Base-by-base conservation (phyloP, 2,329 filamentous ascomycete species). In the Colletotrichum kahawae region DNA sequence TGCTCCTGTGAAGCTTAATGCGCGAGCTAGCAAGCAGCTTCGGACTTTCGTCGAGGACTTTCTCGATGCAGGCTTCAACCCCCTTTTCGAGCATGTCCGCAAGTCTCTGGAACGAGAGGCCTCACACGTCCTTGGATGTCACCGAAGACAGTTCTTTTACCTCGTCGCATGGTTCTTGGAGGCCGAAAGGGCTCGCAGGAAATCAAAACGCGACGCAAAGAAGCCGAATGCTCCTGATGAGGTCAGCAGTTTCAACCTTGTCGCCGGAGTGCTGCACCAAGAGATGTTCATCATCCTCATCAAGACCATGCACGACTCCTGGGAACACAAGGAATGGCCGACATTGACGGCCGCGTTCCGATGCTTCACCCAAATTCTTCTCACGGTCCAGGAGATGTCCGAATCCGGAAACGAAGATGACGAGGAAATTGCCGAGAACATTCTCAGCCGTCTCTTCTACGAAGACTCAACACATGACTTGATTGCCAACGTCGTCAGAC, bases 341-440 rank as follows among this genome's bases (percentile, higher is more conserved):
- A 94, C 98, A 79, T 85, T 98, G 18, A 95, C 95, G 70, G 93
- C 96, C 1, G 93, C 94, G 63, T 97, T 98, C 92, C 93, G 95
- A 70, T 98, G 96, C 82, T 98, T 98, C 81, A 98, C 96, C 0
- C 96, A 98, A 81, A 97, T 98, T 78, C 88, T 98, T 24, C 89
- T 98, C 31, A 98, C 96, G 0, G 94, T 98, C 3, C 95, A 98
- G 80, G 95, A 97, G 76, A 98, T 99, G 96, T 89, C 93, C 2
- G 92, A 94, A 62, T 97, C 95, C 1, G 90, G 91, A 1, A 90
- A 95, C 34, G 96, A 98, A 77, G 96, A 98, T n/a, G 95, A 99
- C 78, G 94, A 98, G 81, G 97, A 98, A 79, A 98, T 99, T 82
- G 96, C 97, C 1, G 96, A 99, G 82, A 99, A 99, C 79, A 98